Base-by-base conservation (phyloP, 23 red algal species). In the Gracilaria domingensis region DNA sequence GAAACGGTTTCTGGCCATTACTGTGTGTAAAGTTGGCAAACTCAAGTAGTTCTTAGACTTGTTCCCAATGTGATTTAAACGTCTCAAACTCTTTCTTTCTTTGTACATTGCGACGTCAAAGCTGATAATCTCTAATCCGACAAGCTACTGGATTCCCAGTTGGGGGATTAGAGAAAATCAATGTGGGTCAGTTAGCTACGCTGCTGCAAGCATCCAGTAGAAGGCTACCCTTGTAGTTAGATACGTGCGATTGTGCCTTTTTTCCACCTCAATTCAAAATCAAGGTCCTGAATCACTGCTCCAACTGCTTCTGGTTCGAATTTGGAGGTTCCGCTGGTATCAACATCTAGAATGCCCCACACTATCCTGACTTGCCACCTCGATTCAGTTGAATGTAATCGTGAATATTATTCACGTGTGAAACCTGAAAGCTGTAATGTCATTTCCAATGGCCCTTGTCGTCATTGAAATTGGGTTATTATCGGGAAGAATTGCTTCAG, bases 301-400 rank as follows among this genome's bases (percentile, higher is more conserved):
- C 82, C 82, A 33, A 83, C 48, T 26, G 48, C 37, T 32, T 84
- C 72, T 23, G 92, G 84, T 45, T 72, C 50, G 51, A 74, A 95
- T 54, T 77, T 83, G 17, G 66, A 80, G n/a, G 88, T 88, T 21
- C 88, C 81, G 11, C 47, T 75, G 21, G 82, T 75, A 56, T 95
- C 93, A 25, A 91, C 53, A 64, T 55, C 93, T 44, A n/a, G 7
- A 17, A 95, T 79, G 20, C 93, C 93, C 75, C 87, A 91, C 28
- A 81, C 56, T 21, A 90, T 49, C 17, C 57, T 38, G 24, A 75
- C 75, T 9, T 64, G 66, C 17, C 79, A 33, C 36, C 64, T 56
- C 12, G 67, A 77, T 38, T 50, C 76, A 34, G 37, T 54, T 4
- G 34, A n/a, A n/a, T n/a, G n/a, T n/a, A n/a, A n/a, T n/a, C n/a